These are phyloP conservation scores for Tuber umbilicatum DNA, from an alignment of 495 filamentous ascomycete species.

Conservation along the genomic window DNA sequence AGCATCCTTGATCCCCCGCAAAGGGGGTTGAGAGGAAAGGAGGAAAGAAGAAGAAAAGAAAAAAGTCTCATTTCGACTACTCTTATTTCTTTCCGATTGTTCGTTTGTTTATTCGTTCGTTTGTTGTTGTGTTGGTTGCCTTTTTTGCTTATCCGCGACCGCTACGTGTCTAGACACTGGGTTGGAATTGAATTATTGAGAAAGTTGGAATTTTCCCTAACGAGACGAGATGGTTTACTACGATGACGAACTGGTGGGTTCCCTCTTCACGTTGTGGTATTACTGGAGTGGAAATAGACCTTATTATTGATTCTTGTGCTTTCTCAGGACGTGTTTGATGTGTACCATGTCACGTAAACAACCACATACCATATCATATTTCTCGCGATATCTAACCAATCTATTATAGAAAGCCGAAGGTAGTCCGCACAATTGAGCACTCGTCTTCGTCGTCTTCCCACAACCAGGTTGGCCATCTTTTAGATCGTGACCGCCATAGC, in stretches of 20 bases:
- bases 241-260: not conserved
- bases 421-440: not conserved
- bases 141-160: not conserved
- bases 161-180: not conserved
- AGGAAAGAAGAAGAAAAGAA: not conserved
- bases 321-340: slow-evolving; percentile 6
- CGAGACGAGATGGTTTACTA: slow-evolving; percentile 2
- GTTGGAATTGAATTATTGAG: not conserved
- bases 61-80: not conserved
- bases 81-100: not conserved
- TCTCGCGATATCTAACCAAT: not conserved
- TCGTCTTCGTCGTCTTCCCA: not conserved
- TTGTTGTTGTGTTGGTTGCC: not conserved
- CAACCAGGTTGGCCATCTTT: not conserved
- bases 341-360: slow-evolving; percentile 6
- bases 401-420: slow-evolving; percentile 1
- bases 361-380: not conserved
- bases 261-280: not conserved
- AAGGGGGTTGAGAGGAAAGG: not conserved
- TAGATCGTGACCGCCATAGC: not conserved
- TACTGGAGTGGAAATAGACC: not conserved
- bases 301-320: not conserved
- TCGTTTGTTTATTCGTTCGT: not conserved
- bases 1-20: slow-evolving; percentile 1
- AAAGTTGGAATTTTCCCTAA: not conserved